These are phyloP conservation scores for Trichoderma reesei DNA, from an alignment of 495 filamentous ascomycete species.

Conservation along the genomic window DNA sequence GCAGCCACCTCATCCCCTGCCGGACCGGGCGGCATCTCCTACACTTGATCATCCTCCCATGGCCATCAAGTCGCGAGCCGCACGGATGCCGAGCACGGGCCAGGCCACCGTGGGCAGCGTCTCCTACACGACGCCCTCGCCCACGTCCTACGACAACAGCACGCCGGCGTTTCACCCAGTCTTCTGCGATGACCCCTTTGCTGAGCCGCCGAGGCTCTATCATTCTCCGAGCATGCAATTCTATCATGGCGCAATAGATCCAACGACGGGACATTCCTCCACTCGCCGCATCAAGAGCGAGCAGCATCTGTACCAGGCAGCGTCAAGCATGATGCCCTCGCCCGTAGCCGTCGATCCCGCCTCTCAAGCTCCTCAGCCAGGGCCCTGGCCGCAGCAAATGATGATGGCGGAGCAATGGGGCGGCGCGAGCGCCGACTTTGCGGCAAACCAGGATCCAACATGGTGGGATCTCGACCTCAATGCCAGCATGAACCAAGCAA, in stretches of 20 bases:
- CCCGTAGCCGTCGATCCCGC: not conserved
- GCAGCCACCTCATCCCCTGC: not conserved
- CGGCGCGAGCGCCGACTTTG: constrained; percentile 18
- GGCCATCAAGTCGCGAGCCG: constrained; percentile 10
- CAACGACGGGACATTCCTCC: not conserved
- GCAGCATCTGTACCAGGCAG: constrained; percentile 3
- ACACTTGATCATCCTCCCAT: not conserved
- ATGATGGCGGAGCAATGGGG: constrained; percentile 3
- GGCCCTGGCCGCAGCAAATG: constrained; percentile 20
- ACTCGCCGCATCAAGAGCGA: constrained; percentile 10
- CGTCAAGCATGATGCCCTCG: not conserved
- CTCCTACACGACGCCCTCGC: not conserved
- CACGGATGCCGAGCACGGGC: not conserved
- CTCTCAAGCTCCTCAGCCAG: constrained; percentile 10
- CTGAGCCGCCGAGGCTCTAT: not conserved
- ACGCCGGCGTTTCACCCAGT: not conserved
- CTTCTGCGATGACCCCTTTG: constrained; percentile 8
- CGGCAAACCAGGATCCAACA: constrained; percentile 6
- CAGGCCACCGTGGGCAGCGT: not conserved
- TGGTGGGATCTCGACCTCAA: constrained; percentile 4
- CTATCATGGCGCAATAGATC: not conserved
- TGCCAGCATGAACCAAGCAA: constrained; percentile 11
- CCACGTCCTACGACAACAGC: too few relatives aligned
- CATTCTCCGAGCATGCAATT: constrained; percentile 10
- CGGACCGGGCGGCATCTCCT: constrained; percentile 3